Conservation (phyloP, 2,329 filamentous ascomycete species). For the Periconia macrospinosa region DNA sequence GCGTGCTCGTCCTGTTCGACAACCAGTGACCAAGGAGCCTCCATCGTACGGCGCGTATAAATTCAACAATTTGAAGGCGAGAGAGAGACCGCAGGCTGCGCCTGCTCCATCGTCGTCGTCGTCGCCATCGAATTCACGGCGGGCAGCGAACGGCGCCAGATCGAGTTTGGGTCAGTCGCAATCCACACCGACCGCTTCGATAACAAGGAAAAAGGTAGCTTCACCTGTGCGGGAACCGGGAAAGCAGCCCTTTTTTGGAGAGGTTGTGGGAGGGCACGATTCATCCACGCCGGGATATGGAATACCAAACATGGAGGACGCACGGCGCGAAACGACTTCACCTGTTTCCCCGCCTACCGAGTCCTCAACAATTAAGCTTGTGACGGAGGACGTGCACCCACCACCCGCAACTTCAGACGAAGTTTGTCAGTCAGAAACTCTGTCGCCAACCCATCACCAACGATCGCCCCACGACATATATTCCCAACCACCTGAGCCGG, state of each 20-base stretch:
- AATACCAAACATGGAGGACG: conserved; percentile 27
- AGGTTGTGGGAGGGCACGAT: conserved; percentile 38
- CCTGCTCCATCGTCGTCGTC: conserved; percentile 12
- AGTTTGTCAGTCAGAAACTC: background rate
- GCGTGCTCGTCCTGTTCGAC: conserved; percentile 13
- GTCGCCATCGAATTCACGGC: conserved; percentile 26
- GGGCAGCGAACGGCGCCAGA: conserved; percentile 25
- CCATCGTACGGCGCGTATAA: conserved; percentile 35
- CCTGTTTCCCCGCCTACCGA: conserved; percentile 8
- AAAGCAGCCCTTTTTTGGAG: conserved; percentile 40
- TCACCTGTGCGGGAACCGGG: conserved; percentile 26
- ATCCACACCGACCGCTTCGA: conserved; percentile 8
- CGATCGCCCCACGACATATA: conserved; percentile 23
- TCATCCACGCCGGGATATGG: conserved; percentile 35
- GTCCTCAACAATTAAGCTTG: conserved; percentile 9
- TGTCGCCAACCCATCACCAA: conserved; percentile 20
- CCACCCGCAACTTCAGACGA: conserved; percentile 6
- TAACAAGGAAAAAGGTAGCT: conserved; percentile 25
- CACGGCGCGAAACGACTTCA: conserved; percentile 13
- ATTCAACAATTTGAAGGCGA: conserved; percentile 40
- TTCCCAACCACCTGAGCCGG: conserved; percentile 1
- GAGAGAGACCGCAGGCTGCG: conserved; percentile 39
- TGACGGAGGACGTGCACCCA: conserved; percentile 5
- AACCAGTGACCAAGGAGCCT: conserved; percentile 10
- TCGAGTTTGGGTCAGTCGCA: conserved; percentile 26